Evolutionary conservation across 192 early-diverging fungal genomes (phyloP).

Genomic region (Rhizoclosmatium globosum): DNA sequence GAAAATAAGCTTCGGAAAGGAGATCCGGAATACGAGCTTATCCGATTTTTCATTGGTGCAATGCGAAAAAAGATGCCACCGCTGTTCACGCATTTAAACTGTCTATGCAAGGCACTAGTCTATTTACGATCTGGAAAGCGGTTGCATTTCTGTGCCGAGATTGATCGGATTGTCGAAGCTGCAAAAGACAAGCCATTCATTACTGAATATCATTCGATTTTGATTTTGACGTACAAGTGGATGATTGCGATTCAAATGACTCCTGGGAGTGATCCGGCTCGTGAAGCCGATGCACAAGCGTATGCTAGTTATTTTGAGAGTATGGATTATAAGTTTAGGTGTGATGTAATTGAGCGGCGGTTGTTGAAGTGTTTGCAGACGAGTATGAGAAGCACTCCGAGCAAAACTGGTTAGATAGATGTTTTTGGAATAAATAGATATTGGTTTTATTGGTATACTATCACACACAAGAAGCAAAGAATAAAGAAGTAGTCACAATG

Average conservation of each 20-base stretch:
- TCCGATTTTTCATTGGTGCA: not conserved
- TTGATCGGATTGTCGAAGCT: not conserved
- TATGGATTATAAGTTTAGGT: constrained; percentile 31
- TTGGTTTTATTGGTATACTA: no score
- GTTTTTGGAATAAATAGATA: no score
- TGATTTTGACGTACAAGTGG: constrained; percentile 15
- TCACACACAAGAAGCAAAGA: no score
- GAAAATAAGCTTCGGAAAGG: constrained; percentile 2
- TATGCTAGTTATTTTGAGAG: constrained; percentile 35
- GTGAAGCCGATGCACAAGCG: not conserved
- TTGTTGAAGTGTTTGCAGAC: constrained; percentile 6
- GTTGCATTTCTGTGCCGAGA: constrained; percentile 7
- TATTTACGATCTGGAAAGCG: constrained; percentile 15
- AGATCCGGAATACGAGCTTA: not conserved
- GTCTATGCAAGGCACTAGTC: not conserved
- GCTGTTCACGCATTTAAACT: not conserved
- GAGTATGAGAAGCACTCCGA: no score
- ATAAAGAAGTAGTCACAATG: no score
- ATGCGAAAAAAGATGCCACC: not conserved
- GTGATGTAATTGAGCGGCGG: constrained; percentile 30
- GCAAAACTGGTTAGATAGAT: no score
- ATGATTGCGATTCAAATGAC: constrained; percentile 3
- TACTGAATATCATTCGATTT: constrained; percentile 19
- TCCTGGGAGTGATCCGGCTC: not conserved
- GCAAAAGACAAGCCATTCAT: constrained; percentile 5